Base-by-base conservation (phyloP, 352 stramenopile genomes). In the Globisporangium abappressorium region DNA sequence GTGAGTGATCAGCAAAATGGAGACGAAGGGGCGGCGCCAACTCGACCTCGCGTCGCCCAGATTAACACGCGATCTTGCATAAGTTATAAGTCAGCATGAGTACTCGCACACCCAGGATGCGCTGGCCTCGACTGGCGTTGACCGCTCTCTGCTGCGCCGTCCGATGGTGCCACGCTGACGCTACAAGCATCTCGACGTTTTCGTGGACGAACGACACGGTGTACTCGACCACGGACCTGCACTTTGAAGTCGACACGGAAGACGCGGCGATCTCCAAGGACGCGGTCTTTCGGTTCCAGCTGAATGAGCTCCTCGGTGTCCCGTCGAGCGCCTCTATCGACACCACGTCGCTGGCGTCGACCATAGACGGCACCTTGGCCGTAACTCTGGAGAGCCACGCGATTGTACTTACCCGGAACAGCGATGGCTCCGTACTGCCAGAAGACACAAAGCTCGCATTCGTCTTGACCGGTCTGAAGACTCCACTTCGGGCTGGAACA, bases 171-270 rank as follows among this genome's bases (percentile, higher is more conserved):
- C 43, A 28, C n/a, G 64, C 43, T 3, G 56, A 59, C 1, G 66
- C 66, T 2, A 53, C 59, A 8, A 55, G 12, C 24, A 18, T 71
- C 51, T 22, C 51, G 2, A 4, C 34, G 1, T 63, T 41, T 20
- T 61, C 66, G 33, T 80, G 71, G 74, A 73, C 43, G 18, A 86
- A 81, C 57, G 51, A 55, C 56, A 78, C 76, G 14, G 72, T 75
- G 54, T n/a, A 47, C 33, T 66, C 70, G 15, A 18, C 59, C 1
- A 22, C 74, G 2, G 58, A 46, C 30, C 53, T 85, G 5, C 54
- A 57, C 18, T 28, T 85, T 3, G 20, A 64, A 5, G 53, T 85
- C 68, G 24, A 77, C 64, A 49, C 66, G n/a, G 65, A 62, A 24
- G 68, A 73, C 34, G 63, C 64, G 9, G 18, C 56, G 38, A 55